These are phyloP conservation scores for Cladosporium halotolerans DNA, from an alignment of 2,329 filamentous ascomycete genomes.

Conservation along the genomic window DNA sequence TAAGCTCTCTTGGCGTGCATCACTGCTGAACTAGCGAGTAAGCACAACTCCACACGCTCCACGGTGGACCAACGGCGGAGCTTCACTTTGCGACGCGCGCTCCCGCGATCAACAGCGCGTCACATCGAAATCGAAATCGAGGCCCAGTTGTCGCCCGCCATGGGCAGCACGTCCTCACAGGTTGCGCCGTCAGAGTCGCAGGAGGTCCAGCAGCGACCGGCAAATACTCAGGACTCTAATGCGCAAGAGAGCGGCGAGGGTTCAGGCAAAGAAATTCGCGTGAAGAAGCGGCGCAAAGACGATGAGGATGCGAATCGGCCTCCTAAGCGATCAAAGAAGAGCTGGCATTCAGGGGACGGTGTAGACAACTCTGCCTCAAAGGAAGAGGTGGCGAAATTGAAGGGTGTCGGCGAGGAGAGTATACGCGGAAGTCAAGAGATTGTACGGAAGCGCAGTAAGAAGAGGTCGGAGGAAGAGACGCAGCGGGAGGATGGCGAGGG, in stretches of 20 bases:
- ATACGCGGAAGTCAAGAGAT: constrained; percentile 1
- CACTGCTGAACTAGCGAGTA: neutral
- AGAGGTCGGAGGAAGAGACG: constrained; percentile 8
- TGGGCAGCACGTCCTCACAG: constrained; percentile 13
- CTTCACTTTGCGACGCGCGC: neutral
- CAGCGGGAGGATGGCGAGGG: neutral
- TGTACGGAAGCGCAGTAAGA: constrained; percentile 11
- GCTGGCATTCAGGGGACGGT: neutral
- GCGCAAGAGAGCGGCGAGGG: neutral
- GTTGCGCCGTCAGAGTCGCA: neutral
- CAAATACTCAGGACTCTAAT: neutral
- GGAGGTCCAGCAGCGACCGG: neutral
- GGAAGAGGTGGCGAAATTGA: neutral
- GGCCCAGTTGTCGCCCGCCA: neutral
- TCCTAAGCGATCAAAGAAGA: constrained; percentile 5
- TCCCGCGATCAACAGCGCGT: neutral
- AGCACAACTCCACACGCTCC: neutral
- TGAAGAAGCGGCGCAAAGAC: constrained; percentile 1
- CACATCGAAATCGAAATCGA: too few relatives aligned
- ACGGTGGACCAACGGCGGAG: constrained; percentile 6
- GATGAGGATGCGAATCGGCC: neutral
- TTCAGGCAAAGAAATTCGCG: neutral
- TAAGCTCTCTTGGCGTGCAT: constrained; percentile 5
- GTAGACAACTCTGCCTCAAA: constrained; percentile 1
- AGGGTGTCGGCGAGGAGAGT: neutral